Conservation (phyloP, 768 basidiomycete genomes). For the Boletus pseudopeckii region DNA sequence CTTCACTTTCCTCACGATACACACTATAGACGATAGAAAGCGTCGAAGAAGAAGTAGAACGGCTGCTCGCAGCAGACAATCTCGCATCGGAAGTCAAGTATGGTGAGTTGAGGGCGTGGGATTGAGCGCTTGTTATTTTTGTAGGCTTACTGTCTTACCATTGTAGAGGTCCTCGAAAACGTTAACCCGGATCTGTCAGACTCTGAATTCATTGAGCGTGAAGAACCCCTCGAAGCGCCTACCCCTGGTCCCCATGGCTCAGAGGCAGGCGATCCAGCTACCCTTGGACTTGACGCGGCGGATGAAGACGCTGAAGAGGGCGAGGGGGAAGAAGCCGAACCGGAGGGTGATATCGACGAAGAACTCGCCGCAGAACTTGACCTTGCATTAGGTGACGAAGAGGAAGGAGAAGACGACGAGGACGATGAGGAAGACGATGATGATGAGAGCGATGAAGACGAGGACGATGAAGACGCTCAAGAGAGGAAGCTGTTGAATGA, state of each 20-base stretch:
- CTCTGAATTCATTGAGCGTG: conserved; percentile 78
- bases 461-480: conserved; percentile 78
- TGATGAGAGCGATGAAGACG: conserved; percentile 60
- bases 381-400: conserved; percentile 68
- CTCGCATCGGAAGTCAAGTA: conserved; percentile 74
- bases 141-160: neutral
- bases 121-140: neutral
- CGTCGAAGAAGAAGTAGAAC: conserved; percentile 90
- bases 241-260: conserved; percentile 69
- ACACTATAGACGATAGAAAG: conserved; percentile 79
- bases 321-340: conserved; percentile 57
- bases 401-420: conserved; percentile 60
- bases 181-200: conserved; percentile 90
- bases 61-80: conserved; percentile 77
- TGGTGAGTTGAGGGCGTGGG: conserved; percentile 40
- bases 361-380: conserved; percentile 88
- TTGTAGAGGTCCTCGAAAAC: conserved; percentile 77
- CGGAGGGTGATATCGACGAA: conserved; percentile 81
- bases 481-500: conserved; percentile 79
- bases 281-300: conserved; percentile 49
- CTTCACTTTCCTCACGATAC: conserved; percentile 6
- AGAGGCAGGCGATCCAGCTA: conserved; percentile 61
- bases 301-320: conserved; percentile 60
- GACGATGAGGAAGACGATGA: conserved; percentile 62
- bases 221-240: conserved; percentile 55